A percentile compares a stretch with the other conserved stretches of the same genome.
Conservation (phyloP, 1,139 yeast species). For the Suhomyces terraborum region DNA sequence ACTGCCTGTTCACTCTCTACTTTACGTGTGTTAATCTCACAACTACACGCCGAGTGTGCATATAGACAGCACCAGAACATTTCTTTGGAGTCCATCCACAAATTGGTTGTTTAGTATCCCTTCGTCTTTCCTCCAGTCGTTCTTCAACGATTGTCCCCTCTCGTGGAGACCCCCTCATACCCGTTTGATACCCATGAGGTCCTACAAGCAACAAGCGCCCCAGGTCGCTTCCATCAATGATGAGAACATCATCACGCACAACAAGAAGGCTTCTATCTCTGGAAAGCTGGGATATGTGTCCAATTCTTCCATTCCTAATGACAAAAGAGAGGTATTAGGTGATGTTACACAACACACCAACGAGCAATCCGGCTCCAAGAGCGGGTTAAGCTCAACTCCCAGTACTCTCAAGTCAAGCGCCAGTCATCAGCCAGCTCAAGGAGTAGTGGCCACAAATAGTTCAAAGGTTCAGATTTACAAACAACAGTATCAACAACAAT, state of each 20-base stretch:
- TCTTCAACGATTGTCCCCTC: neutral
- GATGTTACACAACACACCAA: slow-evolving; percentile 30
- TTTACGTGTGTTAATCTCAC: slow-evolving; percentile 11
- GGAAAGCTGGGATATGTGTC: slow-evolving; percentile 4
- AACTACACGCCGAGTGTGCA: slow-evolving; percentile 16
- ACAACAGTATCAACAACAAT: slow-evolving; percentile 23
- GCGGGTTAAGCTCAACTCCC: slow-evolving; percentile 2
- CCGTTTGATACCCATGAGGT: slow-evolving; percentile 12
- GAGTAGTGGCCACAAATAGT: slow-evolving; percentile 14
- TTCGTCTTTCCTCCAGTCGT: neutral
- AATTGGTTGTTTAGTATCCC: slow-evolving; percentile 3
- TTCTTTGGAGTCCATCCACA: slow-evolving; percentile 4
- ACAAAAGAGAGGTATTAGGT: slow-evolving; percentile 33
- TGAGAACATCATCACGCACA: slow-evolving; percentile 11
- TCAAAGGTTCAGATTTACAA: slow-evolving; percentile 27
- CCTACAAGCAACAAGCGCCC: slow-evolving; percentile 10
- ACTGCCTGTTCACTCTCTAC: neutral
- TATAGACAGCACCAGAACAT: slow-evolving; percentile 7
- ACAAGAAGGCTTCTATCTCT: slow-evolving; percentile 5
- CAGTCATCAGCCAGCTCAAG: slow-evolving; percentile 13
- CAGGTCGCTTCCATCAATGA: slow-evolving; percentile 10
- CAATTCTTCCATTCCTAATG: slow-evolving; percentile 1
- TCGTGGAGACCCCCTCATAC: slow-evolving; percentile 3
- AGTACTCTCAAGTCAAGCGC: slow-evolving; percentile 5
- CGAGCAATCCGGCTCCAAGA: slow-evolving; percentile 9